Evolutionary conservation across 2,329 filamentous ascomycete species (phyloP).

Genomic region (Botrytis fragariae): DNA sequence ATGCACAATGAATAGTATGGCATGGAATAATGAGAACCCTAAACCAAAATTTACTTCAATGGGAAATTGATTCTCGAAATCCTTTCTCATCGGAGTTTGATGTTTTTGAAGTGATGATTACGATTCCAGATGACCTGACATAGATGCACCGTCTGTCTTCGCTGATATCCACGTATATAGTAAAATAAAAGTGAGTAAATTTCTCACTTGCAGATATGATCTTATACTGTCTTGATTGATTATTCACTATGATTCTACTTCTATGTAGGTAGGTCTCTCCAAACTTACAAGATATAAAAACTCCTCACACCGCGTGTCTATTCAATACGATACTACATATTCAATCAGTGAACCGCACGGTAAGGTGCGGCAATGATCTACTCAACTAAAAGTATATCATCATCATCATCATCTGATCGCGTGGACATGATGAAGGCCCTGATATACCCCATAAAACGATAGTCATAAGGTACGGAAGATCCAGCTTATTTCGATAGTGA

Average conservation of each 20-base stretch:
- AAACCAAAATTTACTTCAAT: not conserved
- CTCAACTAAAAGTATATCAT: too few species aligned
- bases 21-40: not conserved
- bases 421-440: too few species aligned
- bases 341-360: too few species aligned
- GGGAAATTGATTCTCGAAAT: too few species aligned
- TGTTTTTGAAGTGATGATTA: not conserved
- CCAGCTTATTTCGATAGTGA: not conserved
- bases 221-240: not conserved
- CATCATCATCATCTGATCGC: too few species aligned
- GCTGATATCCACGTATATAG: not conserved
- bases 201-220: not conserved
- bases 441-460: too few species aligned
- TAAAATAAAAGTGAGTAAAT: not conserved
- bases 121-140: not conserved
- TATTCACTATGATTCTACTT: too few species aligned
- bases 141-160: not conserved
- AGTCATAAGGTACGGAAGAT: not conserved
- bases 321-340: too few species aligned
- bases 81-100: not conserved
- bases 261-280: too few species aligned
- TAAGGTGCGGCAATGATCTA: too few species aligned
- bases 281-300: fast-evolving
- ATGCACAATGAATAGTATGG: too few species aligned
- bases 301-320: fast-evolving